Base-by-base conservation (phyloP, 345 rosid genomes). In the Populus euphratica region DNA sequence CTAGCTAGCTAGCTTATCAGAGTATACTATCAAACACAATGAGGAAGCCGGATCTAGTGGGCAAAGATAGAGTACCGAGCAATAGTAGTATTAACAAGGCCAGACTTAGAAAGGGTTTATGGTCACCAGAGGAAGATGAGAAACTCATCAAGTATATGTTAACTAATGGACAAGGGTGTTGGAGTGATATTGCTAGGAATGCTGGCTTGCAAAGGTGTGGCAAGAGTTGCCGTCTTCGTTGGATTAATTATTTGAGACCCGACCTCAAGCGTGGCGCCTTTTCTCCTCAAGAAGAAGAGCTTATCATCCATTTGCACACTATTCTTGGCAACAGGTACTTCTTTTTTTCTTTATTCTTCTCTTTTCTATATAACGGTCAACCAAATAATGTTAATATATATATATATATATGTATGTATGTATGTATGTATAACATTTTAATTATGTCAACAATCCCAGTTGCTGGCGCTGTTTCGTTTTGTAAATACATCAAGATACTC, bases 71-170 rank as follows among this genome's bases (percentile, higher is more conserved):
- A 76, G 65, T 6, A 4, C 73, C 27, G 63, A 83, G 33, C 56
- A 75, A 66, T 39, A 76, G 35, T n/a, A 77, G 23, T 66, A 81
- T 33, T 68, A 86, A 68, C 75, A 80, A 70, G 72, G 74, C 77
- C 0, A 92, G 88, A 88, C 81, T 91, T 25, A 82, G 93, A 76
- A 92, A 92, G 68, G 97, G 97, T 2, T 84, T 92, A 78, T 92
- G 97, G 97, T 90, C 97, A 1, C 97, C 97, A 8, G 97, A 92
- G 64, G 97, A 92, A 83, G 97, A 92, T 31, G 94, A 90, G 83
- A 92, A 88, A 80, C 89, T 92, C 38, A 87, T 90, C 54, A 88
- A 86, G 65, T 92, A 90, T 73, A 92, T 90, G 94, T 36, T 90
- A 29, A 85, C 86, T 44, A 90, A 81, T 74, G 97, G 97, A n/a